Conservation (phyloP, 2,329 filamentous ascomycete genomes). For the Mycosphaerelloides madeirae region DNA sequence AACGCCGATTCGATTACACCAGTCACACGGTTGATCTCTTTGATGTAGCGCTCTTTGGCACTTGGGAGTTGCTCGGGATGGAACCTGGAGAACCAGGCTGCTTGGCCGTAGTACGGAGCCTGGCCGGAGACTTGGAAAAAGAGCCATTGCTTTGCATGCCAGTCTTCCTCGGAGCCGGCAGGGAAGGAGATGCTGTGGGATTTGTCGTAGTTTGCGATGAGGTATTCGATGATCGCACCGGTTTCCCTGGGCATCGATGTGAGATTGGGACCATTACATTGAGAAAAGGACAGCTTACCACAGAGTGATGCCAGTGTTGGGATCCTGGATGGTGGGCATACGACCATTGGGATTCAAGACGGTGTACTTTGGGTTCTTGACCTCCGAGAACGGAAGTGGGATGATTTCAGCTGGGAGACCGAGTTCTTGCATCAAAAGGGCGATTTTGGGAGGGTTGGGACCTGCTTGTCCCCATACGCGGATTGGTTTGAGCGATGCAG, state of each 20-base stretch:
- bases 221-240: constrained; percentile 27
- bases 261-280: not conserved
- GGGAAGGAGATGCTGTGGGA: constrained; percentile 27
- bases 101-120: constrained; percentile 41
- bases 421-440: constrained; percentile 43
- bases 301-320: constrained; percentile 40
- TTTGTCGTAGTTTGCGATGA: constrained; percentile 31
- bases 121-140: constrained; percentile 29
- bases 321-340: constrained; percentile 41
- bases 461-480: constrained; percentile 28
- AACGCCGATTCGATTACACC: constrained; percentile 41
- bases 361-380: constrained; percentile 39
- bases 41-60: constrained; percentile 44
- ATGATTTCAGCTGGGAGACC: constrained; percentile 38
- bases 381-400: constrained; percentile 35
- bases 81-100: constrained; percentile 37
- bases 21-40: constrained; percentile 42
- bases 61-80: constrained; percentile 36
- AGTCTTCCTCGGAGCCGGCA: constrained; percentile 20
- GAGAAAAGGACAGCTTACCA: constrained; percentile 35
- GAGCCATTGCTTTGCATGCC: constrained; percentile 26
- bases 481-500: constrained; percentile 19
- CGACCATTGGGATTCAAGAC: constrained; percentile 40
- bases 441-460: constrained; percentile 43
- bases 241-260: constrained; percentile 3